Evolutionary conservation across 345 rosid genomes (phyloP), one percentile per base, ranked within the genome.

Genomic region (Rhodamnia rubescens): DNA sequence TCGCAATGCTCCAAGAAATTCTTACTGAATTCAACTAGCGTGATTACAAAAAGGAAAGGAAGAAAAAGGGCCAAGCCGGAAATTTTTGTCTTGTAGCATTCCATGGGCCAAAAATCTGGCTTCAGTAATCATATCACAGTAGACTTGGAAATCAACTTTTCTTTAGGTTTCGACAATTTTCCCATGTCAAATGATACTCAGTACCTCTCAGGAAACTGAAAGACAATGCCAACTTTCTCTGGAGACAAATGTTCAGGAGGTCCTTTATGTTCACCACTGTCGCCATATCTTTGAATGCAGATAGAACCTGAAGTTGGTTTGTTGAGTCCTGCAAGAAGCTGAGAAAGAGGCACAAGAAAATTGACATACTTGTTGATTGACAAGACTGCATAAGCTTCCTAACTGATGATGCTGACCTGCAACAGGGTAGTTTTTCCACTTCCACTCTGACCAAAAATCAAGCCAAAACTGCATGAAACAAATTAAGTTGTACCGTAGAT

Each of bases 171-270:
- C 82, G n/a, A 24, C 52, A 27, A 11, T 81, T 52, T 53, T 83
- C 52, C 50, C 16, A 78, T 26, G 55, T 53, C 52, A 42, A 69
- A 21, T 49, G 59, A 47, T 16, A 57, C 84, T 7, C 50, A 29
- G 32, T 91, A 97, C 98, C 98, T 95, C 93, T 97, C 99, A 2
- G 99, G 99, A 88, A 96, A 95, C 87, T 97, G 99, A 88, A 95
- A 97, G 86, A 97, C 95, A 74, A 97, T 97, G 64, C 98, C 98
- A 75, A 97, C 98, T 83, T 91, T 97, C 87, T 93, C 95, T 7
- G 97, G 90, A 82, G 89, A 59, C n/a, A 97, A 88, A 18, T 85
- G 86, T 82, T 93, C 87, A 14, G 93, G 87, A 86, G 88, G 85
- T 49, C 84, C 87, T 81, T 82, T 88, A 24, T 91, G 95, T 78